Conservation (phyloP, 208 protist genomes). For the Baffinella frigidus region DNA sequence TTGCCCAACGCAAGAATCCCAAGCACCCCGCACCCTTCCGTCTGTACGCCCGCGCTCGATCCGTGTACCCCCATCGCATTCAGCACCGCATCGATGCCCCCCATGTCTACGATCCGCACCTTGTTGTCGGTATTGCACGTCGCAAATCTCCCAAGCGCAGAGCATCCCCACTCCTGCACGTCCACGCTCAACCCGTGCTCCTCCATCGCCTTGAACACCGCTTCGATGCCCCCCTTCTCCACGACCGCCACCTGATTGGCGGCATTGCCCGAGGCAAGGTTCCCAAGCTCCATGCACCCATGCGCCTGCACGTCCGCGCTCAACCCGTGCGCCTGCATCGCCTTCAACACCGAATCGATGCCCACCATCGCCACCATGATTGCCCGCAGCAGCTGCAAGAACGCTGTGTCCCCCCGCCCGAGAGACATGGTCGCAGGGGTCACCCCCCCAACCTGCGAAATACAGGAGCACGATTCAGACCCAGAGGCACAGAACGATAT, state of each 20-base stretch:
- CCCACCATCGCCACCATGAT: background rate
- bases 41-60: background rate
- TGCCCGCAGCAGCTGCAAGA: too few species aligned
- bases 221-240: background rate
- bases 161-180: constrained; percentile 9
- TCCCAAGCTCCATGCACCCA: background rate
- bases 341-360: constrained; percentile 13
- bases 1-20: background rate
- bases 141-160: constrained; percentile 6
- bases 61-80: background rate
- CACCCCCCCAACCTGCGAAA: too few species aligned
- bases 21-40: background rate
- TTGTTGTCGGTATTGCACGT: constrained; percentile 24
- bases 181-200: background rate
- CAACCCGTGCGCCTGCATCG: background rate
- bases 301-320: background rate
- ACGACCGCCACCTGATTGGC: background rate
- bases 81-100: constrained; percentile 11
- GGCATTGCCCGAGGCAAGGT: background rate
- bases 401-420: too few species aligned
- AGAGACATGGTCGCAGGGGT: too few species aligned
- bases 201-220: constrained; percentile 8
- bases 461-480: too few species aligned
- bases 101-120: background rate
- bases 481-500: too few species aligned